A percentile compares a stretch with the other conserved stretches of the same genome.
phyloP scores from a whole-genome alignment of 768 basidiomycete species.

The Tricholoma sp. region DNA sequence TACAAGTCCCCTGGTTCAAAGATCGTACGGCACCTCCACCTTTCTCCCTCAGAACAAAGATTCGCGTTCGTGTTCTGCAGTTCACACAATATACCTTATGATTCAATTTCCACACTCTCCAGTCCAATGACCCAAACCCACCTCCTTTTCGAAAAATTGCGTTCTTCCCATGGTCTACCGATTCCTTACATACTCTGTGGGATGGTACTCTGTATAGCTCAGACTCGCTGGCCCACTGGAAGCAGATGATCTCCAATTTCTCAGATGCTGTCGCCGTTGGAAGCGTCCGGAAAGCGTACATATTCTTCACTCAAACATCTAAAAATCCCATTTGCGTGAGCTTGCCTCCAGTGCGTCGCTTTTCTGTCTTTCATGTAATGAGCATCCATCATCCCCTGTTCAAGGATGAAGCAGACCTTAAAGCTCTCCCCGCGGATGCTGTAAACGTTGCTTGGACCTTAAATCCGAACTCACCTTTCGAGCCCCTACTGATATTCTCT shows the following conservation, averaged over 20 bases:
- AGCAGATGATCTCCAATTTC: constrained; percentile 39
- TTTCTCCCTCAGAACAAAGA: constrained; percentile 36
- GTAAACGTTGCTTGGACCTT: constrained; percentile 57
- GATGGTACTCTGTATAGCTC: constrained; percentile 24
- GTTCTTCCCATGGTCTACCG: constrained; percentile 42
- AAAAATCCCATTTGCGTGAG: constrained; percentile 30
- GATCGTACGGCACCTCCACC: constrained; percentile 27
- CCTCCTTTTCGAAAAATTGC: constrained; percentile 36
- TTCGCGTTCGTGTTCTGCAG: constrained; percentile 37
- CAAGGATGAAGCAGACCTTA: constrained; percentile 10
- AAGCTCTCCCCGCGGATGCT: constrained; percentile 25
- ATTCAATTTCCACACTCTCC: constrained; percentile 1
- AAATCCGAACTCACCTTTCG: constrained; percentile 33
- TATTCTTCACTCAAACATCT: constrained; percentile 31
- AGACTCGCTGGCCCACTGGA: constrained; percentile 38
- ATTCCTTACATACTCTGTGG: constrained; percentile 37
- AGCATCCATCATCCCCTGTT: neutral
- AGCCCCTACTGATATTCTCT: constrained; percentile 60
- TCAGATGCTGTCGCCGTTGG: constrained; percentile 49
- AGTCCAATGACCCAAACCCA: constrained; percentile 25
- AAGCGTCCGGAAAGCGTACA: constrained; percentile 29
- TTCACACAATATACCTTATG: neutral
- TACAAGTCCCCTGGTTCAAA: constrained; percentile 32
- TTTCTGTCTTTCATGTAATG: neutral
- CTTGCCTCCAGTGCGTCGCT: constrained; percentile 27